Base-by-base conservation (phyloP, 2,329 filamentous ascomycete genomes). In the Trichoderma hamatum region DNA sequence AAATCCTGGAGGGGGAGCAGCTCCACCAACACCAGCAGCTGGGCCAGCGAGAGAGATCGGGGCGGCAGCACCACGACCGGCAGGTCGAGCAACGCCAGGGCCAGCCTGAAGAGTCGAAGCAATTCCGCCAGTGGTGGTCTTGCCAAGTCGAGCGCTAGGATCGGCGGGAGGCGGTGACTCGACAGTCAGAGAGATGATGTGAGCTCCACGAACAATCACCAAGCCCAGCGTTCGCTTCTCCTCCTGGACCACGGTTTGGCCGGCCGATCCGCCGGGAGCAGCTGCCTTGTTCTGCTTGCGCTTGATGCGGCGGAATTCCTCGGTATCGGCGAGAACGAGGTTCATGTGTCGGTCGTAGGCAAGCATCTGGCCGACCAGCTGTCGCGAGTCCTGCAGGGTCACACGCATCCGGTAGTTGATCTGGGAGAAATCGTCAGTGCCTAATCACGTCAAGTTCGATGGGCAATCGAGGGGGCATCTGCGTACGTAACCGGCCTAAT, bases 321-420 rank as follows among this genome's bases (percentile, higher is more conserved):
- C 96, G 74, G 96, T 98, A 78, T 99, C 96, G 82, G 95, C 96
- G 72, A 99, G 92, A 71, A 99, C 96, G 73, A 99, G 89, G 81
- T 99, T 99, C 96, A 99, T 99, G 82, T 99, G 96, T 94, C 97
- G 98, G 82, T 99, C 96, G 78, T 98, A 99, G 67, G 96, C 96
- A 74, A 99, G 88, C 93, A 99, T 97, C 82, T 98, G 94, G 71
- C 94, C 96, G 51, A 94, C 94, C 90, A 99, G 96, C 81, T 97
- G 93, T 78, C 96, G 90, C 73, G 93, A 93, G 84, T 99, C 96
- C 78, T 93, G 93, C 80, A 99, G 87, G 68, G 94, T 98, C 73
- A 97, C 91, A 79, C 95, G 91, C 94, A 99, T 98, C 82, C 95
- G 93, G 86, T 97, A 98, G 85, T 99, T 98, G 87, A 99, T 97